A percentile compares a stretch with the other conserved stretches of the same genome.
Evolutionary conservation across 495 filamentous ascomycete genomes (phyloP).

Genomic region (Penicillium diatomitis): DNA sequence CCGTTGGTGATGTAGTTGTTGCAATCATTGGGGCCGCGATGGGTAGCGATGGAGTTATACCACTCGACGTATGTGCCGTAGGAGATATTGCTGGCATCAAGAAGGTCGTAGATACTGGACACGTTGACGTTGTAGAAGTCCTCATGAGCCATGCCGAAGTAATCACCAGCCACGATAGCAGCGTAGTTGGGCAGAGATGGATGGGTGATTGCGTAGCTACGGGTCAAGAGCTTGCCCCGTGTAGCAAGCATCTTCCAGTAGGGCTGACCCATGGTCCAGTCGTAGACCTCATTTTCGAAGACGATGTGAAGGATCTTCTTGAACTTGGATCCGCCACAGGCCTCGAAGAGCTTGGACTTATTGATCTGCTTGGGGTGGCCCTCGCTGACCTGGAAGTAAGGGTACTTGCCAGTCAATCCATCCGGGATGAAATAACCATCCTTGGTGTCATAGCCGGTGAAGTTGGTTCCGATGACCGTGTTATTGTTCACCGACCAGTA

Average conservation of each 20-base stretch:
- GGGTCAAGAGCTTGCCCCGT: constrained; percentile 7
- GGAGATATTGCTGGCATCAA: background rate
- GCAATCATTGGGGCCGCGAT: constrained; percentile 10
- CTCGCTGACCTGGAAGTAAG: constrained; percentile 9
- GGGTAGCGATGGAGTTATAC: constrained; percentile 9
- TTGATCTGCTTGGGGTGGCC: constrained; percentile 4
- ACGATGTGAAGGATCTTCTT: constrained; percentile 14
- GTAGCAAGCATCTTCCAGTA: constrained; percentile 12
- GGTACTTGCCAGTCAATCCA: background rate
- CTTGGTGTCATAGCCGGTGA: background rate
- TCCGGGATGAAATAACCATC: constrained; percentile 2
- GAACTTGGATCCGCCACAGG: constrained; percentile 3
- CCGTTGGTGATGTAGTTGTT: constrained; percentile 12
- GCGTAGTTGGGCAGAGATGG: constrained; percentile 7
- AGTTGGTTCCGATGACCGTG: constrained; percentile 7
- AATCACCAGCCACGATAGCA: constrained; percentile 6
- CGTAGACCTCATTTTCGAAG: constrained; percentile 14
- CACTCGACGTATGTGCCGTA: constrained; percentile 12
- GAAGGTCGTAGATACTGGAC: constrained; percentile 5
- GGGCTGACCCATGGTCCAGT: constrained; percentile 7
- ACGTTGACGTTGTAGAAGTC: constrained; percentile 5
- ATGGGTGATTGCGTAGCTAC: constrained; percentile 6
- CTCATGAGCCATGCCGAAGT: constrained; percentile 3
- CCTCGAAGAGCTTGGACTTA: background rate
- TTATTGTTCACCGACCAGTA: constrained; percentile 10